Evolutionary conservation across 2,329 filamentous ascomycete species (phyloP).

Genomic region (Diplodia intermedia): DNA sequence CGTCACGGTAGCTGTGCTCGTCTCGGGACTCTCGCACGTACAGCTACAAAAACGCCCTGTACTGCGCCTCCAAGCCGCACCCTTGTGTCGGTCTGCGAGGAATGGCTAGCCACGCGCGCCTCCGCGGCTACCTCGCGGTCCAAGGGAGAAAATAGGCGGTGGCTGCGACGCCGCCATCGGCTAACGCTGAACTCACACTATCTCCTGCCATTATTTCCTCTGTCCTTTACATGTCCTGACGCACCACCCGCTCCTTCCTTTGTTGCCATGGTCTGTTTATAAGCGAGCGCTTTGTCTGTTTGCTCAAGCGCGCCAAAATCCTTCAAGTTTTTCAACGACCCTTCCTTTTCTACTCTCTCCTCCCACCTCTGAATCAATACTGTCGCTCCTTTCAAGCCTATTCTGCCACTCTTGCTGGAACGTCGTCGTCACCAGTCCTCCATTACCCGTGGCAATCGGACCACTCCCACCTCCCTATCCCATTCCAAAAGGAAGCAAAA

Average conservation of each 20-base stretch:
- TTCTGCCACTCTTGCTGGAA: background rate
- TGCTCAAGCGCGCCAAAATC: too few species aligned
- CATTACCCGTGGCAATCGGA: background rate
- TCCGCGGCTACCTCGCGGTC: conserved; percentile 6
- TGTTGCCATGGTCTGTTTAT: conserved; percentile 19
- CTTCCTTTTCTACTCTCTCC: background rate
- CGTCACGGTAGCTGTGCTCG: conserved; percentile 5
- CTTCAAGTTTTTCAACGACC: background rate
- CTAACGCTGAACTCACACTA: background rate
- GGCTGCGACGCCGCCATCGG: conserved; percentile 13
- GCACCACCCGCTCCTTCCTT: conserved; percentile 13
- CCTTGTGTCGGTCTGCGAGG: conserved; percentile 4
- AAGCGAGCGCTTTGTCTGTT: conserved; percentile 18
- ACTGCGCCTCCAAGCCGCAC: conserved; percentile 21
- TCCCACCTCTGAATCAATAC: background rate
- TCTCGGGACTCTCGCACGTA: conserved; percentile 11
- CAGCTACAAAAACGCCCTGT: conserved; percentile 11
- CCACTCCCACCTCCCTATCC: background rate
- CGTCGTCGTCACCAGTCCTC: conserved; percentile 1
- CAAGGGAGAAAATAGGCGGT: conserved; percentile 10
- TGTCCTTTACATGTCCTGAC: conserved; percentile 12
- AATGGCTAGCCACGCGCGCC: conserved; percentile 14
- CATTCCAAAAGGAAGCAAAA: background rate
- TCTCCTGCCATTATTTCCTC: conserved; percentile 11
- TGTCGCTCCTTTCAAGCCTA: background rate